Conservation (phyloP, 2,329 filamentous ascomycete genomes). For the Myriosclerotinia duriaeana region DNA sequence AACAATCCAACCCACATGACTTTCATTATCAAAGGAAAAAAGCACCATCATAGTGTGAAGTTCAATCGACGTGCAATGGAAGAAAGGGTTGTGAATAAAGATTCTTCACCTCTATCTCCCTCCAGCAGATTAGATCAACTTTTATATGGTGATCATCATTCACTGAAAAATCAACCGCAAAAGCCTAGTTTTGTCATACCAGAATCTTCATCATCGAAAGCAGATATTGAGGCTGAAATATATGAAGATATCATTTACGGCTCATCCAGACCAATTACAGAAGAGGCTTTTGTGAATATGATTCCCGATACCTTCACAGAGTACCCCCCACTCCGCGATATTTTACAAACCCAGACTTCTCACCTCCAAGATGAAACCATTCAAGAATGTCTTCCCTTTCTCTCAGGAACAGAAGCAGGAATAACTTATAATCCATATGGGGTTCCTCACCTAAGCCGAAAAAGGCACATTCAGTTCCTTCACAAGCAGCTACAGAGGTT, state of each 20-base stretch:
- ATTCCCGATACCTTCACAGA: constrained; percentile 59
- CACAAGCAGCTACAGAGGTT: constrained; percentile 58
- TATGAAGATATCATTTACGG: constrained; percentile 16
- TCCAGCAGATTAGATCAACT: constrained; percentile 26
- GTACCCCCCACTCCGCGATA: constrained; percentile 63
- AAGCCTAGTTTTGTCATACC: constrained; percentile 29
- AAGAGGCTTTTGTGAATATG: constrained; percentile 28
- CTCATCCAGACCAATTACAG: constrained; percentile 27
- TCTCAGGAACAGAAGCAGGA: constrained; percentile 52
- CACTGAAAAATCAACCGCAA: constrained; percentile 24
- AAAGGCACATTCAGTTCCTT: constrained; percentile 62
- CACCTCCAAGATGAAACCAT: constrained; percentile 67
- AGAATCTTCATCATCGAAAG: constrained; percentile 23
- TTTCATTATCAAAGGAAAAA: constrained; percentile 39
- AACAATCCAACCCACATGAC: constrained; percentile 33
- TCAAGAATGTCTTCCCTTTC: constrained; percentile 65
- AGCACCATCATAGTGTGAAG: constrained; percentile 35
- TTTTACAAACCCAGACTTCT: constrained; percentile 66
- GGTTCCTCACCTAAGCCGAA: constrained; percentile 70
- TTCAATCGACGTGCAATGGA: constrained; percentile 37
- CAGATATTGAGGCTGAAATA: constrained; percentile 26
- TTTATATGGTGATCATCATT: constrained; percentile 24
- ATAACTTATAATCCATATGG: constrained; percentile 66
- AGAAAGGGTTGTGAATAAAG: constrained; percentile 11
- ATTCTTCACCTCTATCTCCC: constrained; percentile 17